Evolutionary conservation across 805 yeast genomes (phyloP).

Genomic region (Torulaspora franciscae): DNA sequence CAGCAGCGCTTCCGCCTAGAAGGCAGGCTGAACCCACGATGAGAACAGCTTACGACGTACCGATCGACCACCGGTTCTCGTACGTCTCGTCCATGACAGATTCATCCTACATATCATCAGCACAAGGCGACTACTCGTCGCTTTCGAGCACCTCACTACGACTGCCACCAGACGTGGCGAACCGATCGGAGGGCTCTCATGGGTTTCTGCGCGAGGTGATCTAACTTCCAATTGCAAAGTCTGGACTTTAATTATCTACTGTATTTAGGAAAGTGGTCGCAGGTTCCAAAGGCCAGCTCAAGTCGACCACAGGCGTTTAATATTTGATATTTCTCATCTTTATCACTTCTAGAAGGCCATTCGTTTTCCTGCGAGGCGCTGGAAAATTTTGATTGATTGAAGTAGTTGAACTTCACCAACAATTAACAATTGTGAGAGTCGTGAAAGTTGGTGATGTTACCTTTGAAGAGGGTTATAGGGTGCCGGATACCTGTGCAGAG

Average conservation of each 20-base stretch:
- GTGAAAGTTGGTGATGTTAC: constrained; percentile 3
- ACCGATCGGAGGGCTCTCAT: constrained; percentile 9
- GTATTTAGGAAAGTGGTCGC: background rate
- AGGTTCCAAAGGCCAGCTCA: background rate
- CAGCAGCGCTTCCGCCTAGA: constrained; percentile 23
- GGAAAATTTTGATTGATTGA: background rate
- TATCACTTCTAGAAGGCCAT: background rate
- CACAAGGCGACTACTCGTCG: constrained; percentile 16
- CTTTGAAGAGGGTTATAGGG: constrained; percentile 5
- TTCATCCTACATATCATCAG: constrained; percentile 20
- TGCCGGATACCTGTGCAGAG: constrained; percentile 4
- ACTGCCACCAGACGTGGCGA: constrained; percentile 1
- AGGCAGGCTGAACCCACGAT: constrained; percentile 5
- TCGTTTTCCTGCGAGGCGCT: background rate
- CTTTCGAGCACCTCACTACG: constrained; percentile 19
- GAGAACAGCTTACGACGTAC: constrained; percentile 1
- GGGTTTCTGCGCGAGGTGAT: constrained; percentile 26
- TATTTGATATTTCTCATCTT: constrained; percentile 1
- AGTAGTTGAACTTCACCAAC: background rate
- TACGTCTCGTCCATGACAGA: constrained; percentile 17
- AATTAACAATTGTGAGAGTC: background rate
- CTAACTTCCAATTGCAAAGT: background rate
- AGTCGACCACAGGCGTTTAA: constrained; percentile 2
- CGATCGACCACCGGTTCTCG: constrained; percentile 16
- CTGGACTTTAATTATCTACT: background rate